Conservation (phyloP, 768 basidiomycete species). For the Cystoderma amianthinum region DNA sequence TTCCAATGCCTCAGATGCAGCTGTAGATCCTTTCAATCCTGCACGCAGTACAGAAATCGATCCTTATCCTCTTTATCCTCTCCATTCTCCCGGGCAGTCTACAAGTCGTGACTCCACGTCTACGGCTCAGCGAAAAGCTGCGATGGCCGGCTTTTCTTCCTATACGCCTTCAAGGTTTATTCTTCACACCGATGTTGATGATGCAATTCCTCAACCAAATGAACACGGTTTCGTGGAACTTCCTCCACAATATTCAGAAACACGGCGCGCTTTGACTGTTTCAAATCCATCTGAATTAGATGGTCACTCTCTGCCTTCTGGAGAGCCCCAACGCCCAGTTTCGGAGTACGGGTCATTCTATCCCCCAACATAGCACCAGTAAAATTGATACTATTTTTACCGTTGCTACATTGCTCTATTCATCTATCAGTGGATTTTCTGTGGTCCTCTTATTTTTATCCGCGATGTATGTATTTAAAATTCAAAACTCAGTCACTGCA, state of each 20-base stretch:
- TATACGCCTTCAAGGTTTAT: constrained; percentile 50
- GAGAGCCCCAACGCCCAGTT: no score
- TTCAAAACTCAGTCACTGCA: no score
- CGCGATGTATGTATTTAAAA: no score
- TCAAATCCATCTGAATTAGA: no score
- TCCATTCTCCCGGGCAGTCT: constrained; percentile 4
- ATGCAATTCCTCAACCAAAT: constrained; percentile 32
- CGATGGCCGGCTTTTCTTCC: constrained; percentile 36
- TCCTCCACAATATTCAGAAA: constrained; percentile 67
- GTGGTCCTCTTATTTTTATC: no score
- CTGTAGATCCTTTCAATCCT: constrained; percentile 8
- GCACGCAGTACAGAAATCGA: constrained; percentile 1
- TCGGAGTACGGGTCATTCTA: no score
- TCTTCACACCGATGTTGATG: constrained; percentile 65
- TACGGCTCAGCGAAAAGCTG: constrained; percentile 44
- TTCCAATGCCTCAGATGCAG: constrained; percentile 1
- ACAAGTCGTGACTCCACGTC: constrained; percentile 20
- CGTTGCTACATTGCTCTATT: constrained; percentile 13
- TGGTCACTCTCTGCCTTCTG: no score
- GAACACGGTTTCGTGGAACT: constrained; percentile 58
- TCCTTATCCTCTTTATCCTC: no score
- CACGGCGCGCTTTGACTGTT: constrained; percentile 26
- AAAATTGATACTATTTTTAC: constrained; percentile 16
- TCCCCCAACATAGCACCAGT: no score
- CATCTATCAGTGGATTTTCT: no score